Conservation (phyloP, 345 rosid species). For the Populus simonii region DNA sequence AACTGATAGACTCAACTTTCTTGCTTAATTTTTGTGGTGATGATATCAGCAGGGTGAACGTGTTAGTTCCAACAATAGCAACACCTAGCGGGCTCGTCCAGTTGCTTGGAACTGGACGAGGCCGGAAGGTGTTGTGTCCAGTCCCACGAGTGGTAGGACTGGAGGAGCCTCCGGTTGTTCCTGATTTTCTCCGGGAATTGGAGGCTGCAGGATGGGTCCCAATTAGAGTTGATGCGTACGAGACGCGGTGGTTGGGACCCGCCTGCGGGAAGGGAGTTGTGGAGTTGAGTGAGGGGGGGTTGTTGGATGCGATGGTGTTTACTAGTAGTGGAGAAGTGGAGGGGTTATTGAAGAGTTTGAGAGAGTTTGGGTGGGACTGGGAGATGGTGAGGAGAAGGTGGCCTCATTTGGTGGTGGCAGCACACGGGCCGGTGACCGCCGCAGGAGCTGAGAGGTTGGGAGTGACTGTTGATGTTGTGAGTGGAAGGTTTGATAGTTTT, state of each 20-base stretch:
- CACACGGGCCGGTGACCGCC: slow-evolving; percentile 59
- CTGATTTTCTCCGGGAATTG: slow-evolving; percentile 39
- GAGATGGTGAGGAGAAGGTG: slow-evolving; percentile 41
- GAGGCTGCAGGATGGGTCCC: slow-evolving; percentile 44
- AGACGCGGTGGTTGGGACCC: slow-evolving; percentile 59
- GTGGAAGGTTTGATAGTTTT: slow-evolving; percentile 38
- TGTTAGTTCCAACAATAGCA: slow-evolving; percentile 38
- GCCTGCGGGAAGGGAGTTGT: slow-evolving; percentile 37
- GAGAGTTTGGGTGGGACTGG: slow-evolving; percentile 53
- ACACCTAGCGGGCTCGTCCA: slow-evolving; percentile 41
- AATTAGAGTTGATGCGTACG: slow-evolving; percentile 48
- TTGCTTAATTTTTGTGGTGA: slow-evolving; percentile 32
- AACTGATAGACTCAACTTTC: slow-evolving; percentile 32
- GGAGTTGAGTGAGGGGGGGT: slow-evolving; percentile 18
- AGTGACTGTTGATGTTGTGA: slow-evolving; percentile 46
- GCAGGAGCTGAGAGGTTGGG: slow-evolving; percentile 52
- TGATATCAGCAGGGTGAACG: slow-evolving; percentile 14
- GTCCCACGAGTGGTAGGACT: slow-evolving; percentile 49
- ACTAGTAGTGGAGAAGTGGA: slow-evolving; percentile 58
- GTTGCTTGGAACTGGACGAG: slow-evolving; percentile 40
- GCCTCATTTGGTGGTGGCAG: slow-evolving; percentile 46
- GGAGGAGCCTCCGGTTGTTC: slow-evolving; percentile 58
- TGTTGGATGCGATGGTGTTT: slow-evolving; percentile 43
- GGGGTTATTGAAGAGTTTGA: slow-evolving; percentile 47
- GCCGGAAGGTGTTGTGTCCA: slow-evolving; percentile 45